A percentile compares a stretch with the other conserved stretches of the same genome.
Conservation (phyloP, 352 stramenopile species). For the Globisporangium okanoganense region DNA sequence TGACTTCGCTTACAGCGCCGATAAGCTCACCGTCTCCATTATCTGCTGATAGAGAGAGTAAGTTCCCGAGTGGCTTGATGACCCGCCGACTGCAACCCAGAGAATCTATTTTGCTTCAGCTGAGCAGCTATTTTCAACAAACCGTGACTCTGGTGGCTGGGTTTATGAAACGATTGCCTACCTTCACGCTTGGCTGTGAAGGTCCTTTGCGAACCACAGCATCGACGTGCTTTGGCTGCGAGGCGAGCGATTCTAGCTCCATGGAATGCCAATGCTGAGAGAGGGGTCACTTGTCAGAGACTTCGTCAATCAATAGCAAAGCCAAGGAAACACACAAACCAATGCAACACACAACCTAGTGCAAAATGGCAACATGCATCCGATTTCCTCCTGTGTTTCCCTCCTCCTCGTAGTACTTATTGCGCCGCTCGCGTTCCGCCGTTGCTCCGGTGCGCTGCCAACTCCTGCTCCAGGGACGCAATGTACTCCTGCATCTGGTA, state of each 20-base stretch:
- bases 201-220: no score
- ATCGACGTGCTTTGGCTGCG: no score
- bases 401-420: slow-evolving; percentile 2
- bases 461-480: slow-evolving; percentile 54
- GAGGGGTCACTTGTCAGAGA: no score
- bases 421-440: slow-evolving; percentile 6
- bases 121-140: slow-evolving; percentile 11
- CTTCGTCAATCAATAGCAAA: no score
- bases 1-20: background rate
- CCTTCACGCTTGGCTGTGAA: background rate
- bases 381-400: background rate
- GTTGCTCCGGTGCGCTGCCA: slow-evolving; percentile 33
- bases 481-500: slow-evolving; percentile 77
- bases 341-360: background rate
- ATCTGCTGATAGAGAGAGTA: background rate
- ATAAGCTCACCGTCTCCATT: background rate
- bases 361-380: background rate
- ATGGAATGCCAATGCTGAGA: no score
- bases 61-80: background rate
- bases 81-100: background rate
- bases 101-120: slow-evolving; percentile 8
- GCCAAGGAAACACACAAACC: no score
- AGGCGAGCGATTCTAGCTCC: no score
- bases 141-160: background rate
- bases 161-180: slow-evolving; percentile 1